Conservation (phyloP, 768 basidiomycete genomes). For the Russula foetens region DNA sequence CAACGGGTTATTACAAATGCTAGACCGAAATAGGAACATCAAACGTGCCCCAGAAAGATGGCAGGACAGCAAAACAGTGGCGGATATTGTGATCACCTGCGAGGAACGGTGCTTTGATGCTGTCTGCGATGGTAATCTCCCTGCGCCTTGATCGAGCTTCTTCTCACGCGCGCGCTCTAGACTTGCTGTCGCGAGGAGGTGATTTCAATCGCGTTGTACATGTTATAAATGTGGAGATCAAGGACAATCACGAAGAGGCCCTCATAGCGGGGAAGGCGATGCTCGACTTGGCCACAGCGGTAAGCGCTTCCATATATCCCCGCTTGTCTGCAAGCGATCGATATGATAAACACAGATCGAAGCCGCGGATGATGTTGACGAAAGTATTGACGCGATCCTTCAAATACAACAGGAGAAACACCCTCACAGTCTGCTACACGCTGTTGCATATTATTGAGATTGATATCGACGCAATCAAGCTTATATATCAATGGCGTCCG, state of each 20-base stretch:
- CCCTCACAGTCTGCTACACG: slow-evolving; percentile 86
- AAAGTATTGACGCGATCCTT: slow-evolving; percentile 84
- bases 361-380: slow-evolving; percentile 75
- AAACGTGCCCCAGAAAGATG: slow-evolving; percentile 94
- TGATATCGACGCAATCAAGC: neutral
- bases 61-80: slow-evolving; percentile 84
- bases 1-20: slow-evolving; percentile 91
- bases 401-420: slow-evolving; percentile 79
- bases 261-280: slow-evolving; percentile 93
- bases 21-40: slow-evolving; percentile 89
- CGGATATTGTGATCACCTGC: slow-evolving; percentile 98
- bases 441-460: slow-evolving; percentile 80
- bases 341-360: slow-evolving; percentile 59
- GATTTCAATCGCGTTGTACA: slow-evolving; percentile 93
- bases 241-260: slow-evolving; percentile 98
- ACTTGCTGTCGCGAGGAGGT: slow-evolving; percentile 79
- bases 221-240: slow-evolving; percentile 96
- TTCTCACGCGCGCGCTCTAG: slow-evolving; percentile 33
- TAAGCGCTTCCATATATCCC: slow-evolving; percentile 37
- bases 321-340: neutral
- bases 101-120: slow-evolving; percentile 98
- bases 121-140: slow-evolving; percentile 83
- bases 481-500: too few relatives aligned
- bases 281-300: slow-evolving; percentile 82
- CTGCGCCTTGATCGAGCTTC: slow-evolving; percentile 2